These are phyloP conservation scores for Ganoderma sp. DNA, from an alignment of 1,284 basidiomycete species.

Conservation along the genomic window DNA sequence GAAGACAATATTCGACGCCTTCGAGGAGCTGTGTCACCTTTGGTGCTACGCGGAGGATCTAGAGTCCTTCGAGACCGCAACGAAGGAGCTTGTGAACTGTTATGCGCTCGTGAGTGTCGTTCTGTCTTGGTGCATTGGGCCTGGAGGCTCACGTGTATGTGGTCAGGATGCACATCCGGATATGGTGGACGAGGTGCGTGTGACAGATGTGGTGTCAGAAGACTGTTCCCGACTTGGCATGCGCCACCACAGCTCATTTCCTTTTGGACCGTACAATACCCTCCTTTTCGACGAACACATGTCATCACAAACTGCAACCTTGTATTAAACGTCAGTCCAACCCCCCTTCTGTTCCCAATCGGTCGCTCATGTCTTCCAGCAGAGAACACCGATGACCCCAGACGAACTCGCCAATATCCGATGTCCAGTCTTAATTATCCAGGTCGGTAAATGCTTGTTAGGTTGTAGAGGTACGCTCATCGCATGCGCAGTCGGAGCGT, in stretches of 20 bases:
- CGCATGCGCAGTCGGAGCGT: conserved; percentile 57
- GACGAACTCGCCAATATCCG: conserved; percentile 57
- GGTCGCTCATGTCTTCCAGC: conserved; percentile 9
- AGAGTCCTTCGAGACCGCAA: conserved; percentile 68
- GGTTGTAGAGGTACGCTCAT: neutral
- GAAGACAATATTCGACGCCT: conserved; percentile 61
- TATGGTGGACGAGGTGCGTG: conserved; percentile 61
- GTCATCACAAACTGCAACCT: conserved; percentile 60
- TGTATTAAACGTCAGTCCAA: conserved; percentile 60
- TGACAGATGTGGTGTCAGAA: conserved; percentile 25
- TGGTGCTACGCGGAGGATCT: conserved; percentile 73
- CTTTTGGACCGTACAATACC: conserved; percentile 62
- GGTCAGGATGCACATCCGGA: conserved; percentile 46
- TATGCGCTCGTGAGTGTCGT: conserved; percentile 57
- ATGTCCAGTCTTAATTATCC: conserved; percentile 73
- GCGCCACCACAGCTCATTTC: conserved; percentile 55
- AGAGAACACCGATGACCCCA: conserved; percentile 60
- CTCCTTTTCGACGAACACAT: conserved; percentile 58
- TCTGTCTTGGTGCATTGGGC: neutral
- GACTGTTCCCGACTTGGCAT: conserved; percentile 15
- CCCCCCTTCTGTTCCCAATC: neutral
- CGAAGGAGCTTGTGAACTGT: conserved; percentile 60
- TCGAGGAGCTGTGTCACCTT: conserved; percentile 64
- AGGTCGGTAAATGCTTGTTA: conserved; percentile 49
- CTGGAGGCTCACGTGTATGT: neutral